phyloP scores from a whole-genome alignment of 768 basidiomycete genomes.

The Boletus reticulatus region DNA sequence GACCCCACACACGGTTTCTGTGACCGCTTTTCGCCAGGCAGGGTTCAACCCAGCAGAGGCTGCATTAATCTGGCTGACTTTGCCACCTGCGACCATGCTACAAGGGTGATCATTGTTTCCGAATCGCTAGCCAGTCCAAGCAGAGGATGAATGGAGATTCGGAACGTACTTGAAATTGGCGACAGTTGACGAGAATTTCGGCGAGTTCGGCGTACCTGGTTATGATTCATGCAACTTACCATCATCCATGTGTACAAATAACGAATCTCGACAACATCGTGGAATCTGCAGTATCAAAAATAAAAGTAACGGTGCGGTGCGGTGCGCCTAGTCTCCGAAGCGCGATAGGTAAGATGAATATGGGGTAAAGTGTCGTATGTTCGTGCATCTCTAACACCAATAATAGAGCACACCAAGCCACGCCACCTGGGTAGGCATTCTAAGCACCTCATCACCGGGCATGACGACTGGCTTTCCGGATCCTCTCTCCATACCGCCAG shows the following conservation, averaged over 20 bases:
- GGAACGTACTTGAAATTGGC: constrained; percentile 5
- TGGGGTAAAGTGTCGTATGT: too few relatives aligned
- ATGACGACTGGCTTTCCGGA: constrained; percentile 48
- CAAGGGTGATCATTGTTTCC: neutral
- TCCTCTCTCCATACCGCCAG: constrained; percentile 47
- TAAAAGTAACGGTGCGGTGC: too few relatives aligned
- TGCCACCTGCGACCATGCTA: constrained; percentile 44
- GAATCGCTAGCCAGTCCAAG: neutral
- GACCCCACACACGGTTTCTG: constrained; percentile 25
- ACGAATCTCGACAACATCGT: too few relatives aligned
- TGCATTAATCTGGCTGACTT: constrained; percentile 36
- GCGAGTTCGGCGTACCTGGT: constrained; percentile 4
- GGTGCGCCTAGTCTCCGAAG: too few relatives aligned
- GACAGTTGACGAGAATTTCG: constrained; percentile 5
- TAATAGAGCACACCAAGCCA: too few relatives aligned
- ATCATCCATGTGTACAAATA: too few relatives aligned
- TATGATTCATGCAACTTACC: too few relatives aligned
- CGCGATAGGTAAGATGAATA: too few relatives aligned
- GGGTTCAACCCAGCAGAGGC: constrained; percentile 45
- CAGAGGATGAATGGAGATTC: neutral
- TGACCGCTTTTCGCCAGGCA: constrained; percentile 44
- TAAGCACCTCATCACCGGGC: too few relatives aligned
- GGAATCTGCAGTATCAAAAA: too few relatives aligned
- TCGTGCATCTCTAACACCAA: too few relatives aligned
- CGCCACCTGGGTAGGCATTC: too few relatives aligned